Evolutionary conservation across 106 monocot species (phyloP), one percentile per base, ranked within the genome.

Genomic region (Dendrobium nobile): DNA sequence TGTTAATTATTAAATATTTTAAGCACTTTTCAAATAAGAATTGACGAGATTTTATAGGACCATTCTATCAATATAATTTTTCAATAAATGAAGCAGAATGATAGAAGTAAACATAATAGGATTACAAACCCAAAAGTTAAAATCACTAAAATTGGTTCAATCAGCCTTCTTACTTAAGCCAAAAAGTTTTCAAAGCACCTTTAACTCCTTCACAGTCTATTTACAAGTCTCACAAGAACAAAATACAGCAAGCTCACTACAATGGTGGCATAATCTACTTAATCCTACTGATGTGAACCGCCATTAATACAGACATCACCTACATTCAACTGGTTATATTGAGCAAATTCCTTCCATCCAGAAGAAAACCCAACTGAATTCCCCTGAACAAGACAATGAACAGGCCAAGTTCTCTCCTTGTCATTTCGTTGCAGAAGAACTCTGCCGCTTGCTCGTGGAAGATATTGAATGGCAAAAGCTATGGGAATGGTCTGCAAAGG

Each of bases 231-330:
- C 16, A 18, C 20, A 19, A 58, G 17, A 58, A 58, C 16, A 58
- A 58, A 58, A 58, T 58, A 58, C 1, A 9, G 10, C 47, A 47
- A 47, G 7, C 4, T 13, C 58, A 58, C 4, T 4, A 3, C 58
- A 1, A 58, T 17, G 2, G 17, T 18, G 20, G 16, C 4, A 5
- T 11, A 0, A 13, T 13, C 58, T 58, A 8, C 58, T 68, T n/a
- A 68, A 11, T 18, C 67, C 67, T 24, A 18, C 0, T 40, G 74
- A 80, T 84, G 44, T 77, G 48, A 67, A 85, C 85, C 3, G 26
- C 61, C 59, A 85, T 56, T 27, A 40, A 85, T 43, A 33, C 85
- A 85, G 27, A 77, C 42, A 78, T 85, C 85, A 7, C 81, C 85
- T n/a, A 54, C 77, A 31, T 78, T 59, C 27, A 85, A 24, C 3